These are phyloP conservation scores for Axilococcus clingmanii DNA, from an alignment of 139 green algal genomes.

Conservation along the genomic window DNA sequence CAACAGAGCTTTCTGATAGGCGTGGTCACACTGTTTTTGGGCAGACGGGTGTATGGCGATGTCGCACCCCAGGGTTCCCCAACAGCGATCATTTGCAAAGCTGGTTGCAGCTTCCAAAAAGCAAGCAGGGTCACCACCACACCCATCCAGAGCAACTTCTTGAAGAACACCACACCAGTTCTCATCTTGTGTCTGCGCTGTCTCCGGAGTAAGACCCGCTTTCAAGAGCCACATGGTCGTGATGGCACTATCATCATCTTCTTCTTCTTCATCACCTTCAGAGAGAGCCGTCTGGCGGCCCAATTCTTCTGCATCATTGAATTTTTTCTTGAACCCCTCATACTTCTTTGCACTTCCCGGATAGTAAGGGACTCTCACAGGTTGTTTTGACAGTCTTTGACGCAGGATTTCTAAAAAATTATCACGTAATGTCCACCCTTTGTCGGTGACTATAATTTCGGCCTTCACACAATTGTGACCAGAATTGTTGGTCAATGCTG, in stretches of 20 bases:
- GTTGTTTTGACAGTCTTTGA: conserved; percentile 14
- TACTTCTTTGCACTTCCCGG: conserved; percentile 23
- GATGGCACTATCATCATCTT: conserved; percentile 4
- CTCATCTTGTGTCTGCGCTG: conserved; percentile 40
- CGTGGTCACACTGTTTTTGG: conserved; percentile 12
- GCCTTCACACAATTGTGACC: conserved; percentile 71
- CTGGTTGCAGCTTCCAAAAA: conserved; percentile 46
- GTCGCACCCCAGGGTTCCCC: conserved; percentile 53
- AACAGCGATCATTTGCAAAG: conserved; percentile 60
- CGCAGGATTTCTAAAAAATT: conserved; percentile 48
- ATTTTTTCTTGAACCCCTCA: conserved; percentile 22
- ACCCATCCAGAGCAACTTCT: conserved; percentile 49
- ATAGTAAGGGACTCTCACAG: conserved; percentile 48
- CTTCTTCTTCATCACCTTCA: background rate
- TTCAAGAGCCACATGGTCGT: conserved; percentile 28
- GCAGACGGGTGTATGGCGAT: conserved; percentile 45
- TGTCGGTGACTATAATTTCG: conserved; percentile 64
- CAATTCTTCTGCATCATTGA: conserved; percentile 28
- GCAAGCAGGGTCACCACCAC: conserved; percentile 13
- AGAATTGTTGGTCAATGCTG: conserved; percentile 51
- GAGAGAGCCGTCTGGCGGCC: conserved; percentile 1
- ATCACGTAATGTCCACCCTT: conserved; percentile 52
- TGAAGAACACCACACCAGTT: conserved; percentile 75
- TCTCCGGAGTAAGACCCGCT: conserved; percentile 25
- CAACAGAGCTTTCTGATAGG: conserved; percentile 42